Percentiles rank a stretch among this genome's conserved stretches.
Conservation (phyloP, 1,284 basidiomycete species). For the Rhodotorula sp. region DNA sequence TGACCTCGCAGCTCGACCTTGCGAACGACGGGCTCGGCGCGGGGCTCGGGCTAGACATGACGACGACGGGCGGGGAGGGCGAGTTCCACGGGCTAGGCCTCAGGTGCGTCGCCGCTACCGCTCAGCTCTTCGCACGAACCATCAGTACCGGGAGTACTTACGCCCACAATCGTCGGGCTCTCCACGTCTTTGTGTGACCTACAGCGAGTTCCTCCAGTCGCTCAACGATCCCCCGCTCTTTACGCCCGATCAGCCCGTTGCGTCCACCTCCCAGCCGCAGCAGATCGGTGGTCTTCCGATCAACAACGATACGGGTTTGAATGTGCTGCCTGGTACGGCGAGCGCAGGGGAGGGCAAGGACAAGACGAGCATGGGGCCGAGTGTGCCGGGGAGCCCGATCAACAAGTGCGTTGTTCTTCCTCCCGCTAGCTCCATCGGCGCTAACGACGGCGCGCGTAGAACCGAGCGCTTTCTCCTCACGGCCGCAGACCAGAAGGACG, state of each 20-base stretch:
- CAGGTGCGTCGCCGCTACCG: constrained; percentile 23
- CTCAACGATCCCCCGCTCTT: constrained; percentile 34
- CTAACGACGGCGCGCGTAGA: constrained; percentile 40
- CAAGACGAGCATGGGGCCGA: constrained; percentile 22
- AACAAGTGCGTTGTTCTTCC: constrained; percentile 38
- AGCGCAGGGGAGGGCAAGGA: background rate
- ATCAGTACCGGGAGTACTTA: no score
- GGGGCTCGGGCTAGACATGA: constrained; percentile 39
- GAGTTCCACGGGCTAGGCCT: constrained; percentile 43
- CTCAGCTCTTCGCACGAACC: no score
- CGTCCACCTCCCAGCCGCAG: background rate
- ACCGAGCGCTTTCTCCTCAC: constrained; percentile 84
- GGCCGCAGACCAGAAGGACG: constrained; percentile 91
- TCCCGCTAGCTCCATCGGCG: no score
- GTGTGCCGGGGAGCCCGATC: constrained; percentile 36
- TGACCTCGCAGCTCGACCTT: constrained; percentile 30
- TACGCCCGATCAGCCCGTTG: background rate
- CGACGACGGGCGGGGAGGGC: constrained; percentile 28
- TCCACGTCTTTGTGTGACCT: no score
- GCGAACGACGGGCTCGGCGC: constrained; percentile 39
- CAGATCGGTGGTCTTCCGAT: constrained; percentile 18
- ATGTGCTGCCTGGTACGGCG: background rate
- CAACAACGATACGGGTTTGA: constrained; percentile 20
- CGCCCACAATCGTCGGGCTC: no score
- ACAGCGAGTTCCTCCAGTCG: constrained; percentile 74